Base-by-base conservation (phyloP, 139 green algal genomes). In the Asterochloris erici region DNA sequence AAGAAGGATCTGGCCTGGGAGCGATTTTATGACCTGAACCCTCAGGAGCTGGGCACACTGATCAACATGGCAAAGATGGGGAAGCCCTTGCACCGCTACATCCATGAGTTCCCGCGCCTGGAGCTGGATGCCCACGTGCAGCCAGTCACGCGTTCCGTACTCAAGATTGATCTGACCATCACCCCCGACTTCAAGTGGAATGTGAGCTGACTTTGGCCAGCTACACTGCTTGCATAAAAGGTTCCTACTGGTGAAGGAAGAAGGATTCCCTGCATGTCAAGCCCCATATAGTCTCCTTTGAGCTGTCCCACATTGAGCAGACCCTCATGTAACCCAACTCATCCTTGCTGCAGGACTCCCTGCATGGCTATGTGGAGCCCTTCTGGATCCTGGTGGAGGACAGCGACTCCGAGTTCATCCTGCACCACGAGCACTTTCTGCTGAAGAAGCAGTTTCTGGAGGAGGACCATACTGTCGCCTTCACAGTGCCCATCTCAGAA, bases 341-440 rank as follows among this genome's bases (percentile, higher is more conserved):
- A n/a, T n/a, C n/a, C n/a, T n/a, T 38, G n/a, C 84, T 83, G 83
- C 82, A 91, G 79, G 88, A 95, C 63, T 89, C 93, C 87, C 73
- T 98, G 60, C 97, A 99, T 87, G 95, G 95, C 62, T 92, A 87
- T 29, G 95, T 96, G 76, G 95, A 99, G 92, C 92, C 95, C 0
- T 99, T 98, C 88, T 98, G 95, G 93, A 94, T 99, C 82, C 78
- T 99, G 9, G 95, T 99, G 82, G 96, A 99, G 87, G 96, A 99
- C 89, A 77, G 77, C 21, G 89, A 93, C 84, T 81, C 63, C 6
- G 96, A 99, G 89, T 85, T 84, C 75, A 88, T 99, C 68, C 90
- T 99, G 86, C 95, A 99, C 91, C 86, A 95, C 78, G 92, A 99
- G 93, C 96, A 94, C 85, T 99, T 98, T 85, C 74, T 99, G 78